Base-by-base conservation (phyloP, 164 flowering plant species). In the Umbellularia californica region DNA sequence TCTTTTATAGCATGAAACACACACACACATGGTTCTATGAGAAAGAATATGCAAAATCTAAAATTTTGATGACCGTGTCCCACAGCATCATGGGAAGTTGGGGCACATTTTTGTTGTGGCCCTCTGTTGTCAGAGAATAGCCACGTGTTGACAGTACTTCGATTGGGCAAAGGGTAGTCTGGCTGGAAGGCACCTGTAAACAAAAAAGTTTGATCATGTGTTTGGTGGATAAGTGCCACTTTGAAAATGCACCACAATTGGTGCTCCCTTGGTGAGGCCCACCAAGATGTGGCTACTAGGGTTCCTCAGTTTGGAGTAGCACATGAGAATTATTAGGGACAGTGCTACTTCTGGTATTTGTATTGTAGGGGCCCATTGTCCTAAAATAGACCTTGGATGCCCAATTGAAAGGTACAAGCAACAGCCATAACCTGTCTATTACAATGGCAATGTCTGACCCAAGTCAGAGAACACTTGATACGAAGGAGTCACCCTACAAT, bases 161-260 rank as follows among this genome's bases (percentile, higher is more conserved):
- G 64, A 80, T 76, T 80, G 77, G 81, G 70, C 25, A 17, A 41
- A 65, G 28, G 58, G 50, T 10, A 23, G 75, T 75, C 33, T 22
- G 70, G 82, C 80, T 79, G 82, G 81, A 76, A 72, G 77, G 78
- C 76, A 77, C 76, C 72, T 47, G 35, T 3, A 33, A 50, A 65
- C 50, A 52, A 24, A 66, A 52, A 67, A 66, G 68, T 68, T 51
- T 12, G 23, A 60, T 68, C 60, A 72, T 69, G 27, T 47, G 15
- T 52, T 24, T 30, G 47, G 25, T 5, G 50, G 72, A 17, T 58
- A 75, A 20, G 75, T 70, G 28, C 72, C 71, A 27, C 12, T n/a
- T 25, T 23, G 67, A 35, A 78, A 78, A 64, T 75, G 71, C 73
- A 76, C 79, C 68, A 79, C 73, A 79, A 52, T 72, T 69, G 67